A percentile compares a stretch with the other conserved stretches of the same genome.
These are phyloP conservation scores for Triadica sebifera DNA, from an alignment of 345 rosid species.

Conservation along the genomic window DNA sequence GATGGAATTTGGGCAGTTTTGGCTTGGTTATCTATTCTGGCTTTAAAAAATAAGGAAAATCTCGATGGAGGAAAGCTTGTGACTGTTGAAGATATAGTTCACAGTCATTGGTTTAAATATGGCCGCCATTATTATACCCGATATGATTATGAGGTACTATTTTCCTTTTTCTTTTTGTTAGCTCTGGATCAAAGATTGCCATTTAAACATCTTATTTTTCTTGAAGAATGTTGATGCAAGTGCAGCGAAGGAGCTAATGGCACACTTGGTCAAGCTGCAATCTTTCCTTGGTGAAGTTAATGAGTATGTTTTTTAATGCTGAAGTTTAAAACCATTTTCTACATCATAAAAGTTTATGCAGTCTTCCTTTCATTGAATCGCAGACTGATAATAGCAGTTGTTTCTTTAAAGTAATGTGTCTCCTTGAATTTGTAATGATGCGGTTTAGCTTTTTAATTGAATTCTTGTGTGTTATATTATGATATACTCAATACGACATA, in stretches of 20 bases:
- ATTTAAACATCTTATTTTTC: conserved; percentile 26
- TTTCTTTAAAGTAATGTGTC: neutral
- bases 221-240: conserved; percentile 89
- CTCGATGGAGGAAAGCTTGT: conserved; percentile 68
- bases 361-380: neutral
- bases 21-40: conserved; percentile 96
- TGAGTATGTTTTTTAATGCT: conserved; percentile 46
- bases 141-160: conserved; percentile 86
- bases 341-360: neutral
- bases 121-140: conserved; percentile 99
- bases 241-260: conserved; percentile 91
- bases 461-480: neutral
- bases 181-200: conserved; percentile 12
- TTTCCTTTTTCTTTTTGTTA: neutral
- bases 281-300: conserved; percentile 78
- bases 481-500: neutral
- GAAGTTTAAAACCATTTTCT: conserved; percentile 5
- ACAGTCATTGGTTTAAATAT: conserved; percentile 79
- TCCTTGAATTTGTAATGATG: neutral
- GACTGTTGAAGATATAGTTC: conserved; percentile 90
- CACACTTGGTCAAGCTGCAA: conserved; percentile 71
- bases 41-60: conserved; percentile 75
- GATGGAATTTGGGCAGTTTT: conserved; percentile 99
- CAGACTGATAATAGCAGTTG: neutral
- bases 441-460: neutral